Percentiles rank a stretch among this genome's conserved stretches.
phyloP scores from a whole-genome alignment of 176 grass and related monocot genomes.

The Secale cereale region DNA sequence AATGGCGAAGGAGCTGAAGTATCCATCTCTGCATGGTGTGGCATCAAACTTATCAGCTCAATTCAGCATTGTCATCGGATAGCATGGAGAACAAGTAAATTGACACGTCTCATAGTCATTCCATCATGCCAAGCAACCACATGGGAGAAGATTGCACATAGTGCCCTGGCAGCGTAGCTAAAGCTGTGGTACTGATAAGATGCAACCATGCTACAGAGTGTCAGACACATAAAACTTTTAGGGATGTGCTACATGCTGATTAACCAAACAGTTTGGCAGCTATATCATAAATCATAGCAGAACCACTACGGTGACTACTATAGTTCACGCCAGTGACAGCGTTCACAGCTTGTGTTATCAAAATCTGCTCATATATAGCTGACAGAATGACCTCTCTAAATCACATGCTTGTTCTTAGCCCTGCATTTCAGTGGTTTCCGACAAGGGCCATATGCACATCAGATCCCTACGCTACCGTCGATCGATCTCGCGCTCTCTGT shows the following conservation, averaged over 20 bases:
- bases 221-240: background rate
- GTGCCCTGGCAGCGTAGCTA: background rate
- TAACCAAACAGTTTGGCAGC: background rate
- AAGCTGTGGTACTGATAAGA: background rate
- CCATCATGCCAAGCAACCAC: background rate
- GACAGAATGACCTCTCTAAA: background rate
- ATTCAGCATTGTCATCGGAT: background rate
- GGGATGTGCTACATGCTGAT: background rate
- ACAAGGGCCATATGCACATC: background rate
- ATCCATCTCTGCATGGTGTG: constrained; percentile 62
- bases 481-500: background rate
- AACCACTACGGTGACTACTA: background rate
- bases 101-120: background rate
- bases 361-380: background rate
- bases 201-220: background rate
- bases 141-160: background rate
- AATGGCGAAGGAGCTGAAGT: constrained; percentile 67
- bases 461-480: background rate
- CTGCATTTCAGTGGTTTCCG: background rate
- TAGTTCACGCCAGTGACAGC: background rate
- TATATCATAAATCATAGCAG: background rate
- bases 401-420: background rate
- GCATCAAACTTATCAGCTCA: background rate
- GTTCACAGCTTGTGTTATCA: background rate
- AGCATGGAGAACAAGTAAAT: background rate